Evolutionary conservation across 805 yeast species (phyloP).

Genomic region (Wickerhamomyces pijperi): DNA sequence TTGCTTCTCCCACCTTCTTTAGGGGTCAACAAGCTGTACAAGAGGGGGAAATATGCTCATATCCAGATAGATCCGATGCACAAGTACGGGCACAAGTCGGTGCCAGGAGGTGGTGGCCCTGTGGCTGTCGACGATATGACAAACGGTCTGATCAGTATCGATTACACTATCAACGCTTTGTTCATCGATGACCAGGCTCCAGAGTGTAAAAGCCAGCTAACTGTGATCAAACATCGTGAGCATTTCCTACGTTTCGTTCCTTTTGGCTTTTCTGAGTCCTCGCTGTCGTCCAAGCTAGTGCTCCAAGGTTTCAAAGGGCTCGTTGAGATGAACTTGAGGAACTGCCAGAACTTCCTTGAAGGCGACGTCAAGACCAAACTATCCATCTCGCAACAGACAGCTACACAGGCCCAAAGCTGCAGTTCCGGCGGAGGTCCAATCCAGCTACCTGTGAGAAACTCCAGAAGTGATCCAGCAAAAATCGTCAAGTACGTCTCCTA

Average conservation of each 20-base stretch:
- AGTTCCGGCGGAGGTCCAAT: not conserved
- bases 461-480: conserved; percentile 8
- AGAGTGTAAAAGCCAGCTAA: conserved; percentile 13
- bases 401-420: conserved; percentile 1
- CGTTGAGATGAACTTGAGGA: conserved; percentile 2
- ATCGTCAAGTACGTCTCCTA: conserved; percentile 5
- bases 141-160: conserved; percentile 33
- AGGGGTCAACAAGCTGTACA: conserved; percentile 24
- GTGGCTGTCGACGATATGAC: conserved; percentile 39
- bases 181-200: conserved; percentile 34
- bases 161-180: conserved; percentile 46
- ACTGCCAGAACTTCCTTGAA: not conserved
- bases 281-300: conserved; percentile 8
- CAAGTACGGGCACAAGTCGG: conserved; percentile 35
- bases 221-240: conserved; percentile 24
- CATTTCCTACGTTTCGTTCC: conserved; percentile 29
- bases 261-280: conserved; percentile 23
- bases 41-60: conserved; percentile 20
- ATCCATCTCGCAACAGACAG: not conserved
- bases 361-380: not conserved
- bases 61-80: conserved; percentile 21
- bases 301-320: conserved; percentile 5
- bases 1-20: conserved; percentile 30
- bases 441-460: conserved; percentile 16
- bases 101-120: conserved; percentile 41